Evolutionary conservation across 345 rosid genomes (phyloP).

Genomic region (Streptanthus diversifolius): DNA sequence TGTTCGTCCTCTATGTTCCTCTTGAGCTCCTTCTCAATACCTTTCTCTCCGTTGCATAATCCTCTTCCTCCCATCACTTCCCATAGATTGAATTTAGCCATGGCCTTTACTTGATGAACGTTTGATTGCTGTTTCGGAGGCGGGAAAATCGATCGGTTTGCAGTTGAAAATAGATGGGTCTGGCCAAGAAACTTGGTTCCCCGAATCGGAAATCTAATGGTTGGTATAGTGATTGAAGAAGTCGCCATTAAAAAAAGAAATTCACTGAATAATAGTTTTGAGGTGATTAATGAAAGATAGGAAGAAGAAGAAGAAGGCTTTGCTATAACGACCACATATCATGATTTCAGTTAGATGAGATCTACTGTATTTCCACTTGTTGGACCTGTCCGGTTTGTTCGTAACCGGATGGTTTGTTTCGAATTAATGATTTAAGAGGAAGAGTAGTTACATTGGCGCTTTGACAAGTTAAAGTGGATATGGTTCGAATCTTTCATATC

Average conservation of each 20-base stretch:
- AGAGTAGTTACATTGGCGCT: conserved; percentile 1
- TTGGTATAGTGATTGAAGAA: conserved; percentile 51
- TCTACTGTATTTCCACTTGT: conserved; percentile 8
- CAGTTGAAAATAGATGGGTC: conserved; percentile 13
- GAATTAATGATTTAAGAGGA: neutral
- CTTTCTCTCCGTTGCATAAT: conserved; percentile 75
- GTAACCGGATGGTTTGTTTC: conserved; percentile 12
- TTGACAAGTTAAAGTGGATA: neutral
- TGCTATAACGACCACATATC: conserved; percentile 30
- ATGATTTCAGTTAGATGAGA: conserved; percentile 35
- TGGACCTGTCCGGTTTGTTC: neutral
- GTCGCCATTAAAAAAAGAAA: conserved; percentile 34
- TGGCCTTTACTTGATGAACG: conserved; percentile 17
- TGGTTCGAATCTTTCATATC: neutral
- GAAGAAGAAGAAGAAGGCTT: neutral
- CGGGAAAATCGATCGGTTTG: conserved; percentile 35
- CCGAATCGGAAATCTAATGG: conserved; percentile 38
- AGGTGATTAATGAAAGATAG: neutral
- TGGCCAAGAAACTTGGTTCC: conserved; percentile 49
- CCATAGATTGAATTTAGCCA: conserved; percentile 59
- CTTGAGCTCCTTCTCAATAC: conserved; percentile 58
- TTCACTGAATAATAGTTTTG: neutral
- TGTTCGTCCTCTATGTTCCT: conserved; percentile 38
- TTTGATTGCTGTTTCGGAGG: conserved; percentile 31
- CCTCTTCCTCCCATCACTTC: conserved; percentile 90